phyloP scores from a whole-genome alignment of 2,329 filamentous ascomycete genomes.

The Phymatotrichopsis omnivora region DNA sequence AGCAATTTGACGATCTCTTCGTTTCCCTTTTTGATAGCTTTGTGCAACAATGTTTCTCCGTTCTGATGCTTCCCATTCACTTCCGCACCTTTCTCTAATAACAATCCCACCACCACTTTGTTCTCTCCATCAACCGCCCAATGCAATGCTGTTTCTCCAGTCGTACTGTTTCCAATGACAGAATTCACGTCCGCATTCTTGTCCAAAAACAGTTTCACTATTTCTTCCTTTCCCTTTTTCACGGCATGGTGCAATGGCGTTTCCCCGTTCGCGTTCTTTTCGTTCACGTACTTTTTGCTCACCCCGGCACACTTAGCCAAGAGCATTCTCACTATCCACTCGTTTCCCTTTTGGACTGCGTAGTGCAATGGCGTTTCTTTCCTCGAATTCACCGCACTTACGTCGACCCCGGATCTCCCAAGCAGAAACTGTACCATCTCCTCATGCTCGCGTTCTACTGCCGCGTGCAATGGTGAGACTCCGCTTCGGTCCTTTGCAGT shows the following conservation, averaged over 20 bases:
- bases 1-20: slow-evolving; percentile 14
- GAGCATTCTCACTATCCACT: not conserved
- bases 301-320: too few species aligned
- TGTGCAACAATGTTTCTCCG: slow-evolving; percentile 16
- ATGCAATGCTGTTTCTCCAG: slow-evolving; percentile 15
- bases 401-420: too few species aligned
- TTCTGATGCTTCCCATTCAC: slow-evolving; percentile 8
- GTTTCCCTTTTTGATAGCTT: slow-evolving; percentile 18
- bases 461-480: slow-evolving; percentile 16
- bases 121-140: slow-evolving; percentile 11
- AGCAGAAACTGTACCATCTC: slow-evolving; percentile 10
- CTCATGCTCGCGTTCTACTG: slow-evolving; percentile 11
- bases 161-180: not conserved
- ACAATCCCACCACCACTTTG: not conserved
- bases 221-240: not conserved
- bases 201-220: slow-evolving; percentile 2
- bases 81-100: slow-evolving; percentile 19
- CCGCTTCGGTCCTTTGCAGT: slow-evolving; percentile 4
- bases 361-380: not conserved
- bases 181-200: not conserved
- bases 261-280: slow-evolving; percentile 14
- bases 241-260: slow-evolving; percentile 15
- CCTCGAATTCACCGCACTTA: too few species aligned
- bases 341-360: not conserved
- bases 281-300: too few species aligned